These are phyloP conservation scores for Teunomyces tritomae DNA, from an alignment of 805 yeast species.

Conservation along the genomic window DNA sequence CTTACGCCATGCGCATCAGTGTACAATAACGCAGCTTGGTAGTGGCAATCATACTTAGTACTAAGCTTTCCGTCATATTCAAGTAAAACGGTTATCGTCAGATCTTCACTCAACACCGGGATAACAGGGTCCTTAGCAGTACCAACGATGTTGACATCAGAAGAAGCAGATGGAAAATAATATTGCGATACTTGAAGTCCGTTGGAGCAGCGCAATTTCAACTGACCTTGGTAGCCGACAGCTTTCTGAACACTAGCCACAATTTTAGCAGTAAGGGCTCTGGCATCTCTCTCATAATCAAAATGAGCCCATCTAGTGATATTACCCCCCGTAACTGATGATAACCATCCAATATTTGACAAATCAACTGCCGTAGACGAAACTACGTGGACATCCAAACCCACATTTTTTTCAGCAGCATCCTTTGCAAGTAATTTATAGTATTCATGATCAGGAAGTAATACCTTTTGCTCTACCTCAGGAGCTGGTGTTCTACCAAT, in stretches of 20 bases:
- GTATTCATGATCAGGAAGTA: constrained; percentile 58
- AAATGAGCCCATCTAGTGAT: constrained; percentile 66
- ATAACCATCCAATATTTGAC: constrained; percentile 63
- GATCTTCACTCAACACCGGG: constrained; percentile 63
- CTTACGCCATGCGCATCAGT: constrained; percentile 75
- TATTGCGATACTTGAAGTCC: constrained; percentile 81
- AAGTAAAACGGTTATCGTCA: constrained; percentile 68
- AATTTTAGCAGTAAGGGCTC: constrained; percentile 59
- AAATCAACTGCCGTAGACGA: constrained; percentile 66
- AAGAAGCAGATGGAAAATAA: constrained; percentile 50
- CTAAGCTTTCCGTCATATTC: constrained; percentile 73
- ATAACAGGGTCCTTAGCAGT: constrained; percentile 59
- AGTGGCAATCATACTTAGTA: constrained; percentile 73
- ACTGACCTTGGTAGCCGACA: constrained; percentile 73
- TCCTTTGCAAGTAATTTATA: constrained; percentile 60
- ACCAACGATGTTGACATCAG: constrained; percentile 23
- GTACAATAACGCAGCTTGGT: constrained; percentile 86
- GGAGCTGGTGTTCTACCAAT: constrained; percentile 42
- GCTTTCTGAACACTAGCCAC: constrained; percentile 48
- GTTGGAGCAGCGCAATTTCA: constrained; percentile 82
- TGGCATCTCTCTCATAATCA: constrained; percentile 65
- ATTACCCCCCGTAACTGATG: constrained; percentile 72
- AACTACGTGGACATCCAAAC: constrained; percentile 73
- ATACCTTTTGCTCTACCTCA: constrained; percentile 47
- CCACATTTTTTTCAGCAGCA: constrained; percentile 57